Base-by-base conservation (phyloP, 2,329 filamentous ascomycete genomes). In the Alternaria arborescens region DNA sequence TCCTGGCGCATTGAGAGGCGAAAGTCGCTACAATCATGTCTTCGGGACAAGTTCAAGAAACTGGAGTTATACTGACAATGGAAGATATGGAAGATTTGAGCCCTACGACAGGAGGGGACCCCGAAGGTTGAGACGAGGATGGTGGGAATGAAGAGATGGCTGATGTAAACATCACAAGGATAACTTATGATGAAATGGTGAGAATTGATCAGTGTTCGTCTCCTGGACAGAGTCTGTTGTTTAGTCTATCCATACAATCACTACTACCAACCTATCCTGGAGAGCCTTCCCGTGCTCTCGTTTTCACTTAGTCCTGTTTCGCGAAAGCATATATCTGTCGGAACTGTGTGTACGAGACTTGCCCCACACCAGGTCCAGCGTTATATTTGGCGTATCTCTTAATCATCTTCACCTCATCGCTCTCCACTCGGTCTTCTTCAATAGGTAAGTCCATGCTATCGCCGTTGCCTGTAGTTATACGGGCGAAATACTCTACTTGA, bases 311-410 rank as follows among this genome's bases (percentile, higher is more conserved):
- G 5, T 50, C 52, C 40, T 54, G 53, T 30, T 56, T 58, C 12
- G 56, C 64, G 22, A 67, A 65, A 26, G 50, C 55, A 20, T 58
- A 58, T n/a, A 67, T 52, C 47, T 60, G 34, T 7, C 60, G 52
- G 20, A 62, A 62, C 18, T 62, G 57, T 6, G 28, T 32, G 7
- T 60, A 62, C 4, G 52, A 40, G 6, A 62, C 38, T 16, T 43
- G 52, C 8, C 34, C 40, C 16, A 42, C 48, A 14, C 50, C 14
- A 7, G 43, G 42, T n/a, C 50, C 32, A 32, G 57, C 57, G 10
- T 60, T 62, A 43, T 55, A 64, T 22, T 53, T 48, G 7, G 59
- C 59, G 18, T 64, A 64, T 51, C 56, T 62, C 18, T 40, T 30
- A 28, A 64, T 50, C 38, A 62, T 48, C 26, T 52, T 43, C 6